Percentiles rank a stretch among this genome's conserved stretches.
Conservation (phyloP, 257 asterid genomes). For the Thymus quinquecostatus region DNA sequence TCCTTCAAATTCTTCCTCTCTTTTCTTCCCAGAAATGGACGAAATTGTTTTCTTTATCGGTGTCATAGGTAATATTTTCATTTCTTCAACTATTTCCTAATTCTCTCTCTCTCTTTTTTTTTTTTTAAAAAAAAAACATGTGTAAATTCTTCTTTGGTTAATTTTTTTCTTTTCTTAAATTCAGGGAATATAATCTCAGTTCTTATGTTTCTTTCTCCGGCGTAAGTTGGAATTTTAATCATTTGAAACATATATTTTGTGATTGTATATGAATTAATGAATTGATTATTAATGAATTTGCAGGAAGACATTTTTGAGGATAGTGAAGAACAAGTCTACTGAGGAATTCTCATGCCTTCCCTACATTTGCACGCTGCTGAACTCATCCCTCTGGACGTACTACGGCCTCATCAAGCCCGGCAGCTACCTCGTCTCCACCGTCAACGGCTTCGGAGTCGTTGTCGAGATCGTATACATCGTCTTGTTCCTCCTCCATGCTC, state of each 20-base stretch:
- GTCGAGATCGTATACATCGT: conserved; percentile 48
- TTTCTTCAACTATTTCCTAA: neutral
- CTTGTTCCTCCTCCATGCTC: conserved; percentile 57
- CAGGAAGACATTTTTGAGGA: conserved; percentile 70
- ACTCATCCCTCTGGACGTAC: conserved; percentile 62
- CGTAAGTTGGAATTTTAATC: conserved; percentile 40
- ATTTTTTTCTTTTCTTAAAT: neutral
- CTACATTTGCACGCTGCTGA: conserved; percentile 62
- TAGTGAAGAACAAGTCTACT: conserved; percentile 58
- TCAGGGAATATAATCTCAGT: conserved; percentile 75
- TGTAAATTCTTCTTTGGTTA: no score
- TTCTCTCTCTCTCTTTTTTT: no score
- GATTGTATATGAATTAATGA: neutral
- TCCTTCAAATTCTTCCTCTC: neutral
- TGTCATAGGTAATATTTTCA: neutral
- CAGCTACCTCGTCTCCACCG: conserved; percentile 69
- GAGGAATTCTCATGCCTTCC: conserved; percentile 72
- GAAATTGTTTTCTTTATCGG: neutral
- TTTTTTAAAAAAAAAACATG: no score
- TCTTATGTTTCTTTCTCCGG: conserved; percentile 75
- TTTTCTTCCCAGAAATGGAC: neutral
- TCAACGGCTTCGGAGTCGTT: conserved; percentile 62
- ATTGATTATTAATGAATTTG: neutral
- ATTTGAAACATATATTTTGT: no score
- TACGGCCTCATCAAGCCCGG: conserved; percentile 68